phyloP scores from a whole-genome alignment of 2,329 filamentous ascomycete genomes.

The Penicillium sp. region DNA sequence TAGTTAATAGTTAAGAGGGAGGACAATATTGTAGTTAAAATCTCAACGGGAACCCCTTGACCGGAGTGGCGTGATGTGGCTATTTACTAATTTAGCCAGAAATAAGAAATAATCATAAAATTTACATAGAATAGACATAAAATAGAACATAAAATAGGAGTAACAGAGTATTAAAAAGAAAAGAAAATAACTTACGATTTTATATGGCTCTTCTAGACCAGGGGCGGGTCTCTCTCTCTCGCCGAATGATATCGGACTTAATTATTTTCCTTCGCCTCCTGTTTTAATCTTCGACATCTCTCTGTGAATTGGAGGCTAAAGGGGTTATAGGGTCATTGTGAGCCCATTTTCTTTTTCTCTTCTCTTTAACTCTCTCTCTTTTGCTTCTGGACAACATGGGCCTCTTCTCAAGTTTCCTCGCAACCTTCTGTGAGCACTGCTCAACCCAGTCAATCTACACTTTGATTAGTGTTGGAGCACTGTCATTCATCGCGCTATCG shows the following conservation, averaged over 20 bases:
- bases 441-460: conserved; percentile 47
- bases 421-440: conserved; percentile 47
- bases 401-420: conserved; percentile 49
- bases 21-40: no score
- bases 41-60: not conserved
- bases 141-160: not conserved
- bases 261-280: conserved; percentile 21
- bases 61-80: conserved; percentile 17
- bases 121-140: not conserved
- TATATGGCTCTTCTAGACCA: not conserved
- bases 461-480: conserved; percentile 44
- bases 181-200: not conserved
- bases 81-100: no score
- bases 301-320: not conserved
- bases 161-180: not conserved
- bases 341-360: not conserved
- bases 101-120: not conserved
- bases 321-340: conserved; percentile 1
- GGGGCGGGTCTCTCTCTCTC: conserved; percentile 17
- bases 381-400: conserved; percentile 45
- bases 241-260: conserved; percentile 22
- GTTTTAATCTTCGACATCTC: not conserved
- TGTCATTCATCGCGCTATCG: conserved; percentile 52
- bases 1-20: not conserved
- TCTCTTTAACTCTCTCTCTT: not conserved